These are phyloP conservation scores for Tylopilus orsonianus DNA, from an alignment of 1,284 basidiomycete species.

Conservation along the genomic window DNA sequence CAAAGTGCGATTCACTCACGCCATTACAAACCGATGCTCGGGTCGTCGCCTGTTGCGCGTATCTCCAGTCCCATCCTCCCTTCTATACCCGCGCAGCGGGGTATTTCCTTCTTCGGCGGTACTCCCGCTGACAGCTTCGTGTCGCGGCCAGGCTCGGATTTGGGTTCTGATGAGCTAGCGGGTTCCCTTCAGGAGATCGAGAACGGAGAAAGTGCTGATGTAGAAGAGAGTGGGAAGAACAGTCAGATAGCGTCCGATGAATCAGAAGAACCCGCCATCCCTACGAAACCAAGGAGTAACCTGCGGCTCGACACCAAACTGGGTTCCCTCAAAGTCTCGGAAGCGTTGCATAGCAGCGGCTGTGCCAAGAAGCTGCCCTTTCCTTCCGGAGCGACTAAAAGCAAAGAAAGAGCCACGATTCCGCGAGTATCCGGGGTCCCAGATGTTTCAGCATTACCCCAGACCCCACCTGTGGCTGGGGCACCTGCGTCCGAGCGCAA, in stretches of 20 bases:
- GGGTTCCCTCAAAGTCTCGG: neutral
- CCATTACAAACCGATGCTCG: slow-evolving; percentile 9
- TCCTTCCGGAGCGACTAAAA: slow-evolving; percentile 1
- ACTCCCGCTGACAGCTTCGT: slow-evolving; percentile 7
- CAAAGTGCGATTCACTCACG: slow-evolving; percentile 1
- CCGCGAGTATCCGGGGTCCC: neutral
- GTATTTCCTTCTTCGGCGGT: slow-evolving; percentile 1
- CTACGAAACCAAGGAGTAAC: neutral
- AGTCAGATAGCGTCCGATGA: slow-evolving; percentile 9
- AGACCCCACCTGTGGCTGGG: neutral
- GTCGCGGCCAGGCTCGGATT: slow-evolving; percentile 17
- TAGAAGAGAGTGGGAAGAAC: slow-evolving; percentile 12
- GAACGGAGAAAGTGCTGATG: slow-evolving; percentile 12
- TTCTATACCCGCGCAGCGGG: neutral
- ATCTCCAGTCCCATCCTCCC: slow-evolving; percentile 20
- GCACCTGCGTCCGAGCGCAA: slow-evolving; percentile 9
- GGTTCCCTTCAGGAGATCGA: slow-evolving; percentile 17
- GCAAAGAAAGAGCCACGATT: neutral
- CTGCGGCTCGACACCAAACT: slow-evolving; percentile 7
- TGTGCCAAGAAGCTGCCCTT: neutral
- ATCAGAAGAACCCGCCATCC: slow-evolving; percentile 1
- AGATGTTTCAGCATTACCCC: slow-evolving; percentile 2
- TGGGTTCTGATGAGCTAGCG: slow-evolving; percentile 17
- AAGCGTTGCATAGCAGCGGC: slow-evolving; percentile 1
- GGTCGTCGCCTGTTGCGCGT: slow-evolving; percentile 16